Evolutionary conservation across 2,329 filamentous ascomycete species (phyloP).

Genomic region (Amauroascus verrucosus): DNA sequence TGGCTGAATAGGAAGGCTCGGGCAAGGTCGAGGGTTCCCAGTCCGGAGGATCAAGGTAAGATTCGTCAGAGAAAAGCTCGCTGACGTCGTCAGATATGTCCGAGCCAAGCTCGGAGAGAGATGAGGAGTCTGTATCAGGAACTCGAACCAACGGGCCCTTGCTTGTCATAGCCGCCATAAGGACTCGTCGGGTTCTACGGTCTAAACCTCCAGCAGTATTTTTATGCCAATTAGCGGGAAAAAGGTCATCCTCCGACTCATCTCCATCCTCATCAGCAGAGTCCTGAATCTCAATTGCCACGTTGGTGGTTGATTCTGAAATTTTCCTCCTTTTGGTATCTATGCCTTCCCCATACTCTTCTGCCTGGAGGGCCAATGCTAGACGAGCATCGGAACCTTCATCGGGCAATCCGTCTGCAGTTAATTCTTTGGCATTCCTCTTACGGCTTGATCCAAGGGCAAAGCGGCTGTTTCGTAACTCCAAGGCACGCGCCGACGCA

Average conservation of each 20-base stretch:
- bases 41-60: no score
- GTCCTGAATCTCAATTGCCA: constrained; percentile 21
- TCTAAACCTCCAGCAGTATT: not conserved
- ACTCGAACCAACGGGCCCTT: no score
- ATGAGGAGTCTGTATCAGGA: no score
- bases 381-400: constrained; percentile 42
- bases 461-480: constrained; percentile 42
- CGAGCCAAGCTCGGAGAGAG: no score
- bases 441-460: constrained; percentile 40
- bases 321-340: constrained; percentile 31
- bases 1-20: no score
- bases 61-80: no score
- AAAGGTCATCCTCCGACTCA: not conserved
- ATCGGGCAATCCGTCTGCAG: constrained; percentile 25
- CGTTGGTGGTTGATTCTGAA: constrained; percentile 13
- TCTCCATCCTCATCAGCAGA: constrained; percentile 15
- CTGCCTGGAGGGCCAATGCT: constrained; percentile 48
- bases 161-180: no score
- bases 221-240: not conserved
- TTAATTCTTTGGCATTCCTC: constrained; percentile 36
- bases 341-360: constrained; percentile 38
- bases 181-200: no score
- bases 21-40: no score
- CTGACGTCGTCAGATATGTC: no score
- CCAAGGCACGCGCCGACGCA: constrained; percentile 38